These are phyloP conservation scores for Brettanomyces naardenensis DNA, from an alignment of 805 yeast genomes.

Conservation along the genomic window DNA sequence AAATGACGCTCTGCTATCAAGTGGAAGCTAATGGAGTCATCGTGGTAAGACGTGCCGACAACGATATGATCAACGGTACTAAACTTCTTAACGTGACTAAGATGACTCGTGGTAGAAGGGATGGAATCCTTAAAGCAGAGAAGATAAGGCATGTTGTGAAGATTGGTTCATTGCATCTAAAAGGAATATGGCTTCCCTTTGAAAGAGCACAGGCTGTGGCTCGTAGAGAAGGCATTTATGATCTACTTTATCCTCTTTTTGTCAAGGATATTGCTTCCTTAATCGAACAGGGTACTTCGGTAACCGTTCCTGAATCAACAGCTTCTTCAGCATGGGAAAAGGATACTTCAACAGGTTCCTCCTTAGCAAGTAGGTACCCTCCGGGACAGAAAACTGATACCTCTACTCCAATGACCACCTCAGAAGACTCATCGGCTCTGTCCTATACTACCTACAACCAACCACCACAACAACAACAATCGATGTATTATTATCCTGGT, in stretches of 20 bases:
- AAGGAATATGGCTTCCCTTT: slow-evolving; percentile 69
- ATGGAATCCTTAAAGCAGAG: slow-evolving; percentile 59
- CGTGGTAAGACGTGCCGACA: slow-evolving; percentile 60
- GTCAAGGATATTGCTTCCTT: slow-evolving; percentile 55
- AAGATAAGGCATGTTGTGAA: slow-evolving; percentile 59
- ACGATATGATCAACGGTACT: slow-evolving; percentile 64
- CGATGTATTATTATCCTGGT: slow-evolving; percentile 8
- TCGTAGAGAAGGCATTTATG: slow-evolving; percentile 56
- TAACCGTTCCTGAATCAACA: no score
- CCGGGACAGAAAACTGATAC: no score
- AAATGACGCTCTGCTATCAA: slow-evolving; percentile 58
- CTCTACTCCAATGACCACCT: no score
- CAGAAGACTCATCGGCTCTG: background rate
- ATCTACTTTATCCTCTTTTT: slow-evolving; percentile 46
- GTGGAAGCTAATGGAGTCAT: slow-evolving; percentile 59
- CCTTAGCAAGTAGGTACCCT: no score
- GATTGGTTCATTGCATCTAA: slow-evolving; percentile 64
- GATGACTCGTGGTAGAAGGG: slow-evolving; percentile 65
- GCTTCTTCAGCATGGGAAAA: no score
- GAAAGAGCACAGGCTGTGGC: slow-evolving; percentile 65
- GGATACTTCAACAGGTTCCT: no score
- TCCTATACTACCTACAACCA: background rate
- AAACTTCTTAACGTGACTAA: slow-evolving; percentile 59
- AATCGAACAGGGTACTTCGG: slow-evolving; percentile 31
- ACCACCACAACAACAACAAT: background rate